Conservation (phyloP, 1,284 basidiomycete genomes). For the Ustilago curta region DNA sequence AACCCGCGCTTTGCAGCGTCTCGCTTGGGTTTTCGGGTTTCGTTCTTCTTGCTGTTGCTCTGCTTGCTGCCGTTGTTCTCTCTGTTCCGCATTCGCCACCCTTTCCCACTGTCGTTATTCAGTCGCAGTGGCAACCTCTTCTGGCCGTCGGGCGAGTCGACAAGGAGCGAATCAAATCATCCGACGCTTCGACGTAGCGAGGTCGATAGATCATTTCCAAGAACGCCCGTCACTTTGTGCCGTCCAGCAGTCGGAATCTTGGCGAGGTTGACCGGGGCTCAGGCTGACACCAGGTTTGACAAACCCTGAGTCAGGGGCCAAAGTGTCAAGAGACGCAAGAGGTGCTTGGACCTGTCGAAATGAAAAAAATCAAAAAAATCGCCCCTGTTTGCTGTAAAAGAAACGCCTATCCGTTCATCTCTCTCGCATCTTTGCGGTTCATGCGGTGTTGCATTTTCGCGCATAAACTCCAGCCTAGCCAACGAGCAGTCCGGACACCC, state of each 20-base stretch:
- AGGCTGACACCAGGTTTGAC: too few relatives aligned
- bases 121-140: not conserved
- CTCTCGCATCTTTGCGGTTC: not conserved
- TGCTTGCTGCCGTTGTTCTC: too few relatives aligned
- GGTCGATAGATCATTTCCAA: not conserved
- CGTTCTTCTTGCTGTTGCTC: not conserved
- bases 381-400: too few relatives aligned
- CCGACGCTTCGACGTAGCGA: not conserved
- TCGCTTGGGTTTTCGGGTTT: not conserved
- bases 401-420: too few relatives aligned
- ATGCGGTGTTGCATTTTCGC: not conserved
- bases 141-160: not conserved
- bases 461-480: not conserved
- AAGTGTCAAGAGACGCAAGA: too few relatives aligned
- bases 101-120: not conserved
- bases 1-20: slow-evolving; percentile 26
- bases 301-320: too few relatives aligned
- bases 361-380: too few relatives aligned
- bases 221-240: too few relatives aligned
- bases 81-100: not conserved
- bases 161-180: not conserved
- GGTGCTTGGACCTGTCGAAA: too few relatives aligned
- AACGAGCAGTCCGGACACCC: slow-evolving; percentile 1
- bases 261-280: too few relatives aligned
- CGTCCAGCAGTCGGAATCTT: too few relatives aligned